These are phyloP conservation scores for Verticillium tricorpus DNA, from an alignment of 2,329 filamentous ascomycete species.

Conservation along the genomic window DNA sequence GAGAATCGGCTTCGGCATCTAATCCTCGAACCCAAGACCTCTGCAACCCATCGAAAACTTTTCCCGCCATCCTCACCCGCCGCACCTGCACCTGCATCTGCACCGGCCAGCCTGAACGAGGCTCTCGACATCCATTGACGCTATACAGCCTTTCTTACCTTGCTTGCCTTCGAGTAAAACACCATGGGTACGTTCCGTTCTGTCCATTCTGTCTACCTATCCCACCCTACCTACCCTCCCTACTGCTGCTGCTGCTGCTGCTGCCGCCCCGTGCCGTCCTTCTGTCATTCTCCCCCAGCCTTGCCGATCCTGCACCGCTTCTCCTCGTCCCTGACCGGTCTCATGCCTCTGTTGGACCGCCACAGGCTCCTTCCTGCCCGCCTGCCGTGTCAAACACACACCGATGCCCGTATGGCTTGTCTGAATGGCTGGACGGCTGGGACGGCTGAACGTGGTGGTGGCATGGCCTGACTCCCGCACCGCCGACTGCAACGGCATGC, in stretches of 20 bases:
- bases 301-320: conserved; percentile 17
- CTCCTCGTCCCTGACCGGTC: conserved; percentile 16
- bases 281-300: neutral
- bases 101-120: neutral
- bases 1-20: neutral
- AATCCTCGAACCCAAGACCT: neutral
- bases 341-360: neutral
- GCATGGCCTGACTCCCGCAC: neutral
- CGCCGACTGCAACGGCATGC: neutral
- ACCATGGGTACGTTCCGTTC: neutral
- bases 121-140: neutral
- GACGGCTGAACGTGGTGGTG: neutral
- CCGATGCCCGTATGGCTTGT: neutral
- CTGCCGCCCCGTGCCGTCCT: conserved; percentile 15
- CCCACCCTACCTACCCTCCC: conserved; percentile 1
- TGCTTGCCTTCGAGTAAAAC: neutral
- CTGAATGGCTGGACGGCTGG: neutral
- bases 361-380: neutral
- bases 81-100: neutral
- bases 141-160: neutral
- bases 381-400: neutral
- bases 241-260: conserved; percentile 4
- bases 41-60: neutral
- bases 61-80: neutral
- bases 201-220: neutral